Conservation (phyloP, 768 basidiomycete genomes). For the Auricularia cornea region DNA sequence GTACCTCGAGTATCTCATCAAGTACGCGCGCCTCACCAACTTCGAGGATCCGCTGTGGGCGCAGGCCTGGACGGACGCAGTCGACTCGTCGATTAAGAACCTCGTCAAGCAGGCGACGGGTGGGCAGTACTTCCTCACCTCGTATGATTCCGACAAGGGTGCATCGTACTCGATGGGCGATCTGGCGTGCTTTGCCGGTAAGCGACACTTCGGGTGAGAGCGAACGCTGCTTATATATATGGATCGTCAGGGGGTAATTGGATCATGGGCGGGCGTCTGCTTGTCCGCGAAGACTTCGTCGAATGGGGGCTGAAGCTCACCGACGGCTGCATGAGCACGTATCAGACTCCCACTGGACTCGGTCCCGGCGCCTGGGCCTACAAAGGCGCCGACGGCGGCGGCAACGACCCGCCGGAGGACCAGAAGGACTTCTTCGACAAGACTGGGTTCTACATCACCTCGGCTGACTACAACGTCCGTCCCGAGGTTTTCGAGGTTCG, state of each 20-base stretch:
- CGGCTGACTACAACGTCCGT: constrained; percentile 50
- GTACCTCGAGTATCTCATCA: constrained; percentile 73
- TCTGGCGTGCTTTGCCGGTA: constrained; percentile 56
- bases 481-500: constrained; percentile 72
- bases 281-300: constrained; percentile 65
- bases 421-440: constrained; percentile 46
- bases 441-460: constrained; percentile 55
- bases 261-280: constrained; percentile 58
- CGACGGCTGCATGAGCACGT: constrained; percentile 78
- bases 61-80: constrained; percentile 61
- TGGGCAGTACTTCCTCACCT: constrained; percentile 62
- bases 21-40: constrained; percentile 59
- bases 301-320: constrained; percentile 50
- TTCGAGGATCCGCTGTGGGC: constrained; percentile 54
- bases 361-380: constrained; percentile 61
- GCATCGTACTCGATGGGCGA: constrained; percentile 57
- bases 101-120: constrained; percentile 56
- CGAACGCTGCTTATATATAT: too few relatives aligned
- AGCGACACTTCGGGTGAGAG: background rate
- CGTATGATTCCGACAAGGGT: constrained; percentile 36
- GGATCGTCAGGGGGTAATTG: constrained; percentile 48
- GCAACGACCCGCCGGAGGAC: constrained; percentile 21
- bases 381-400: constrained; percentile 24
- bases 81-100: constrained; percentile 58
- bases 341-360: constrained; percentile 67